phyloP scores from a whole-genome alignment of 78 protist species.

The Dictyostelium citrinum region DNA sequence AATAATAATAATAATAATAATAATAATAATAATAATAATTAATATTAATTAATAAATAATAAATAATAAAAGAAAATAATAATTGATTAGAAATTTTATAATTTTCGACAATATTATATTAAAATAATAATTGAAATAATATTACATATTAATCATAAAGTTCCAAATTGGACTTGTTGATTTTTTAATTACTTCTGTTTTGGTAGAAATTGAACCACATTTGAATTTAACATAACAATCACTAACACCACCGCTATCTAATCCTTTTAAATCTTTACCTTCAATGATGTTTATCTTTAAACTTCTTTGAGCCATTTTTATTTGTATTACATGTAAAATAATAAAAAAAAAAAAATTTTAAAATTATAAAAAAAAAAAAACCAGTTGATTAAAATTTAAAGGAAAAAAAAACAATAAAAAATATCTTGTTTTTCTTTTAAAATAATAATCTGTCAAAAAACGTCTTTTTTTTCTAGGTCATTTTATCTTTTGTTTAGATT shows the following conservation, averaged over 20 bases:
- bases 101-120: neutral
- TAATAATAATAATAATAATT: neutral
- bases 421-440: too few relatives aligned
- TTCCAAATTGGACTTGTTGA: constrained; percentile 23
- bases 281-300: neutral
- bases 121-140: neutral
- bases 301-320: neutral
- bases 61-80: too few relatives aligned
- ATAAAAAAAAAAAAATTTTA: too few relatives aligned
- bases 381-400: too few relatives aligned
- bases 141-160: neutral
- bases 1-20: neutral
- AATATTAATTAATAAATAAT: neutral
- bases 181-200: constrained; percentile 44
- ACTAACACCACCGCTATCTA: neutral
- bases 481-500: too few relatives aligned
- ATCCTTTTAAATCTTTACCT: constrained; percentile 1
- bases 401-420: neutral
- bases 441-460: too few relatives aligned
- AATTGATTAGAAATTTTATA: too few relatives aligned
- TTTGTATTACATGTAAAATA: neutral
- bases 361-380: too few relatives aligned
- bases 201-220: neutral
- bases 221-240: constrained; percentile 18
- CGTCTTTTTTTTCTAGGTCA: too few relatives aligned